These are phyloP conservation scores for Podospora tetraspora DNA, from an alignment of 495 filamentous ascomycete species.

Conservation along the genomic window DNA sequence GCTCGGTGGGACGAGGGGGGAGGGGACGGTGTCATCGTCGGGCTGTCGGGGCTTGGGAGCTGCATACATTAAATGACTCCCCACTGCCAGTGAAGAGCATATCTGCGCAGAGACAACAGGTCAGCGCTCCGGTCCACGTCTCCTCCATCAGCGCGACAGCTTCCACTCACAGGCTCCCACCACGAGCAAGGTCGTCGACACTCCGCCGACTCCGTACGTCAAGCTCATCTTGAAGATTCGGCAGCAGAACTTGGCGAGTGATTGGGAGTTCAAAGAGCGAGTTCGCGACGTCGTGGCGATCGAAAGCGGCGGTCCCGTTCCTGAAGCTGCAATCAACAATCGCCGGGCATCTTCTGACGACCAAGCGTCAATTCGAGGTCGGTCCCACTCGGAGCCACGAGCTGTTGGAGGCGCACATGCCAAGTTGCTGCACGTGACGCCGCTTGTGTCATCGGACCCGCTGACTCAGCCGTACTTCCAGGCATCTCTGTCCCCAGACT, in stretches of 20 bases:
- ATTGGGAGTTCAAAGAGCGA: constrained; percentile 1
- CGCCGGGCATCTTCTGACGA: constrained; percentile 1
- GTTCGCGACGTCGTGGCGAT: constrained; percentile 8
- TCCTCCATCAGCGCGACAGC: not conserved
- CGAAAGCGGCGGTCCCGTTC: constrained; percentile 11
- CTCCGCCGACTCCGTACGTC: constrained; percentile 63
- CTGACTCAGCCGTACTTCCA: constrained; percentile 16
- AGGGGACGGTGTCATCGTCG: not conserved
- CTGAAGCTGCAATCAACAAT: constrained; percentile 13
- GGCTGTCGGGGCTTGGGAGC: not conserved
- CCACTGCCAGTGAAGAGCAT: constrained; percentile 97
- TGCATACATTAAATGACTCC: constrained; percentile 88
- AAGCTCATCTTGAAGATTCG: constrained; percentile 46
- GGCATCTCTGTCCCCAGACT: constrained; percentile 15
- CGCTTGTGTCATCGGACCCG: not conserved
- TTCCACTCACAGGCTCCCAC: constrained; percentile 74
- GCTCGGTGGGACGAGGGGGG: not conserved
- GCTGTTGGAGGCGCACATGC: not conserved
- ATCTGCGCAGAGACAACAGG: constrained; percentile 51
- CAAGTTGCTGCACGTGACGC: not conserved
- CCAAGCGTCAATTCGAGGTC: constrained; percentile 10
- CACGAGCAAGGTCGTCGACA: constrained; percentile 66
- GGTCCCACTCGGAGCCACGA: constrained; percentile 1
- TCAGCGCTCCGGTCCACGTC: constrained; percentile 29
- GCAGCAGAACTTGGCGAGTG: not conserved